A percentile compares a stretch with the other conserved stretches of the same genome.
Conservation (phyloP, 1,284 basidiomycete species). For the Sanghuangporus sanghuang region DNA sequence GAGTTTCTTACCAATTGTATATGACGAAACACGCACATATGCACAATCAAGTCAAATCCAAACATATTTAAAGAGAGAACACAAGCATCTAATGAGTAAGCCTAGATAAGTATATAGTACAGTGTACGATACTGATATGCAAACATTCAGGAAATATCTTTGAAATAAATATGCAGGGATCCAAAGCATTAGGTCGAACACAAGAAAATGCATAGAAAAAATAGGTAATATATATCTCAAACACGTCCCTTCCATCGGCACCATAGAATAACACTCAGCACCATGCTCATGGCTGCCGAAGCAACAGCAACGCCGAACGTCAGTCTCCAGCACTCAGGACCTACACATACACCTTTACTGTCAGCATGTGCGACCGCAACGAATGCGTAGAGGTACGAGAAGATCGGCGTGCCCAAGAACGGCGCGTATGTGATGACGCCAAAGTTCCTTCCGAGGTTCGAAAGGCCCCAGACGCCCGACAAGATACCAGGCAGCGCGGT, state of each 20-base stretch:
- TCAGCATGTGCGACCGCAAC: slow-evolving; percentile 46
- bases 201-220: neutral
- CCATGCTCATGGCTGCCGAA: slow-evolving; percentile 39
- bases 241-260: slow-evolving; percentile 52
- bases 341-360: slow-evolving; percentile 45
- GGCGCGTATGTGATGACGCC: slow-evolving; percentile 68
- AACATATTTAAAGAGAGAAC: too few species aligned
- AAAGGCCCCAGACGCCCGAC: slow-evolving; percentile 61
- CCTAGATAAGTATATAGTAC: neutral
- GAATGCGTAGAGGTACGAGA: slow-evolving; percentile 73
- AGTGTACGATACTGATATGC: neutral
- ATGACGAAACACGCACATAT: too few species aligned
- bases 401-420: slow-evolving; percentile 65
- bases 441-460: slow-evolving; percentile 69
- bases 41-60: too few species aligned
- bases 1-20: too few species aligned
- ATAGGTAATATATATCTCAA: slow-evolving; percentile 24
- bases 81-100: neutral
- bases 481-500: slow-evolving; percentile 66
- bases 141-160: neutral
- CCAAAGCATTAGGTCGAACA: neutral
- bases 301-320: slow-evolving; percentile 54
- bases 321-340: slow-evolving; percentile 54
- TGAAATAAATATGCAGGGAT: too few species aligned
- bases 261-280: slow-evolving; percentile 49